Evolutionary conservation across 2,329 filamentous ascomycete species (phyloP), one percentile per base, ranked within the genome.

Genomic region (Sporothrix brasiliensis): DNA sequence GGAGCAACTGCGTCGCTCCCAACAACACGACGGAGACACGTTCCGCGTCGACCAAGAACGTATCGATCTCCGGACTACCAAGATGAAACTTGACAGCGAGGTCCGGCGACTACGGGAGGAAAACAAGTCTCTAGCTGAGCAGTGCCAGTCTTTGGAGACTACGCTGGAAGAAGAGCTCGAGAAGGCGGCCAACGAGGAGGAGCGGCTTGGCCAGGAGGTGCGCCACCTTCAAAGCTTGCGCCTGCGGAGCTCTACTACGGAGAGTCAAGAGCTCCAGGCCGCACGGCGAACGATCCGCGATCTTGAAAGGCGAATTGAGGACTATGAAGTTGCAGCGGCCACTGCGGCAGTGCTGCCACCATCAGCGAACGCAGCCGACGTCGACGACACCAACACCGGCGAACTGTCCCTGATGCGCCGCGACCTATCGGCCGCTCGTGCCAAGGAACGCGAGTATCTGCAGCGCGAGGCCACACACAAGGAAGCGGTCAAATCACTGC

Each of bases 11-110:
- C 83, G 84, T 58, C 83, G 83, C 30, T 77, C 82, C n/a, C 83
- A 82, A 72, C 82, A 87, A 52, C 84, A 86, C 69, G 86, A 86
- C 65, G 85, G 85, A 69, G 86, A 89, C 71, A 87, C 84, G 0
- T 85, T 87, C 74, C 85, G 85, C 14, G 78, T 91, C 60, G 90
- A 92, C 74, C 87, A 89, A 72, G 91, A 92, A 76, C 88, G 89
- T 73, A 80, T 90, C 60, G 89, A 92, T 69, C 81, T 92, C 30
- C 87, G 89, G 21, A 88, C 88, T 39, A 81, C 86, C n/a, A 91
- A 89, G 76, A 81, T 88, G 73, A 90, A 88, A 75, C 83, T 92
- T 21, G 90, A 92, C 73, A 85, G 82, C 72, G 90, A 92, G 75
- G 81, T 91, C 19, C 87, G 88, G 54, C 84, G 88, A 14, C 80